Evolutionary conservation across 176 grass and related monocot species (phyloP).

Genomic region (Themeda triandra): DNA sequence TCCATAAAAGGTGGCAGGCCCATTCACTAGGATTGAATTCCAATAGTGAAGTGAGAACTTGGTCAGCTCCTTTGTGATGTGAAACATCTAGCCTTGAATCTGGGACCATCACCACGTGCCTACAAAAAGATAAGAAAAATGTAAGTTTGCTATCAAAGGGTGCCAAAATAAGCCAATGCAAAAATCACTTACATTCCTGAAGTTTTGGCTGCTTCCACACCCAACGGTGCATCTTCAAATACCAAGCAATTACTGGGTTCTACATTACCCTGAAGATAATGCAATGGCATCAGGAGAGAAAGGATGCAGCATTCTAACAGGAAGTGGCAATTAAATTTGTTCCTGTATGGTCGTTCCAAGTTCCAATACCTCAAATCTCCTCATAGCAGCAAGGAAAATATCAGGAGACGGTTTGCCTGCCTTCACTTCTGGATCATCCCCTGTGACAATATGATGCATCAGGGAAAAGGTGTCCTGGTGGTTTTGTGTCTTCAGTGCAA

Average conservation of each 20-base stretch:
- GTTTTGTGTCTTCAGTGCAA: conserved; percentile 74
- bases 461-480: conserved; percentile 67
- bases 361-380: conserved; percentile 61
- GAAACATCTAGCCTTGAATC: conserved; percentile 69
- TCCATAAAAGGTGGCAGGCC: conserved; percentile 68
- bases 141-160: neutral
- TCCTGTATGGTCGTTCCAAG: neutral
- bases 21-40: conserved; percentile 69
- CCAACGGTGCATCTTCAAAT: conserved; percentile 87
- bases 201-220: conserved; percentile 83
- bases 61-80: conserved; percentile 75
- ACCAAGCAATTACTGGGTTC: conserved; percentile 67
- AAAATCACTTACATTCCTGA: conserved; percentile 67
- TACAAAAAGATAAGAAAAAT: conserved; percentile 1
- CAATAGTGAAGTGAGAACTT: conserved; percentile 65
- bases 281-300: neutral
- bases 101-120: conserved; percentile 81
- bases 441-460: conserved; percentile 90
- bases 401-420: conserved; percentile 87
- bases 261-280: conserved; percentile 34
- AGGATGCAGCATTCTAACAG: neutral
- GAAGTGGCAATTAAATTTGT: neutral
- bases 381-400: conserved; percentile 77
- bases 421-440: conserved; percentile 81
- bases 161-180: neutral